These are phyloP conservation scores for Lindgomyces ingoldianus DNA, from an alignment of 495 filamentous ascomycete genomes.

Conservation along the genomic window DNA sequence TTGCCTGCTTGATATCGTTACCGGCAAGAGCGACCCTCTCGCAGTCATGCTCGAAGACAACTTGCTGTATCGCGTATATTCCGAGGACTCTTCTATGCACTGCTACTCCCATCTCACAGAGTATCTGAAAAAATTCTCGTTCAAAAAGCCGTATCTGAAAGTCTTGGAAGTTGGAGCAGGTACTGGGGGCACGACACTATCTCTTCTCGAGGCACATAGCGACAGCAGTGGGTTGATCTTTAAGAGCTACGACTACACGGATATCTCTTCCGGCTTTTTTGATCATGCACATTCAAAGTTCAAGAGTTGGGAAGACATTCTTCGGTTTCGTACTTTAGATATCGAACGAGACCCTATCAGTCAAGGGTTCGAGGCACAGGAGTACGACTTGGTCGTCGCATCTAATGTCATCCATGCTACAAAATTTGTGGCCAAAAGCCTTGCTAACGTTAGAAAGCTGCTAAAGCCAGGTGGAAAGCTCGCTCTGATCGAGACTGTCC, in stretches of 20 bases:
- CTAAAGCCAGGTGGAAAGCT: constrained; percentile 6
- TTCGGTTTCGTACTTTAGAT: neutral
- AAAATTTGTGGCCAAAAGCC: neutral
- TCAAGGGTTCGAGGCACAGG: constrained; percentile 14
- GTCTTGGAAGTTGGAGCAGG: constrained; percentile 18
- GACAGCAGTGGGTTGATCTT: neutral
- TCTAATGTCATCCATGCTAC: constrained; percentile 10
- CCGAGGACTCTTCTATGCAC: neutral
- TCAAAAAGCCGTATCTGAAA: constrained; percentile 17
- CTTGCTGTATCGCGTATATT: neutral
- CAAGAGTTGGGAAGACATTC: neutral
- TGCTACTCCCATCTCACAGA: neutral
- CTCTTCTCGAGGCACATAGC: neutral
- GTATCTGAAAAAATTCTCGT: neutral
- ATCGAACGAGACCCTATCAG: constrained; percentile 1
- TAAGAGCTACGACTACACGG: constrained; percentile 4
- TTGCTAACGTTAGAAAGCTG: neutral
- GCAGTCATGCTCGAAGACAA: neutral
- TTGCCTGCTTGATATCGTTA: no score
- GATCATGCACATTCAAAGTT: neutral
- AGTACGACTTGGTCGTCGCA: constrained; percentile 15
- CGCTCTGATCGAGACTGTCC: neutral
- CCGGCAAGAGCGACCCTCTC: neutral
- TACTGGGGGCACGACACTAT: constrained; percentile 4
- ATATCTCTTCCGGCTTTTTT: constrained; percentile 11